A percentile compares a stretch with the other conserved stretches of the same genome.
Evolutionary conservation across 148 eudicot species (phyloP).

Genomic region (Chenopodium album): DNA sequence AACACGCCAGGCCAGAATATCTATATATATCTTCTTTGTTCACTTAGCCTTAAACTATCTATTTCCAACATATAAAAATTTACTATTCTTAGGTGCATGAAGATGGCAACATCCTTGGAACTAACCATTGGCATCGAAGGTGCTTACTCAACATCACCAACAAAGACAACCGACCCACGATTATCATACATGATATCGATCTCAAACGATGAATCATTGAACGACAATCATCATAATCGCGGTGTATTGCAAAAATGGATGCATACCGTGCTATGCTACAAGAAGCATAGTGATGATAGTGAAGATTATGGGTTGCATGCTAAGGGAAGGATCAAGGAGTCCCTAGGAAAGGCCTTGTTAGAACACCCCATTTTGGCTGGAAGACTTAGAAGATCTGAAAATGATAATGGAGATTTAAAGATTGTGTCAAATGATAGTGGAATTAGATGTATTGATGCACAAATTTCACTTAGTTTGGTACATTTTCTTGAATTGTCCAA

Average conservation of each 20-base stretch:
- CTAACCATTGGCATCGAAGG: background rate
- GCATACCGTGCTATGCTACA: constrained; percentile 37
- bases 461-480: constrained; percentile 18
- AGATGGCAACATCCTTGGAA: background rate
- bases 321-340: constrained; percentile 43
- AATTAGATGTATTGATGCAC: constrained; percentile 43
- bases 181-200: background rate
- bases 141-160: background rate
- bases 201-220: background rate
- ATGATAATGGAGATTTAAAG: constrained; percentile 20
- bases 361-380: constrained; percentile 49
- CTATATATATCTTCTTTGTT: too few relatives aligned
- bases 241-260: constrained; percentile 22
- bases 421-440: constrained; percentile 54
- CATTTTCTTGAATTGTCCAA: constrained; percentile 36
- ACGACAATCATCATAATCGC: background rate
- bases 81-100: background rate
- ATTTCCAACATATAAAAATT: too few relatives aligned
- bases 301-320: constrained; percentile 38
- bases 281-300: constrained; percentile 2
- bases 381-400: constrained; percentile 27
- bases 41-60: too few relatives aligned
- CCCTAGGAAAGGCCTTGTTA: constrained; percentile 39
- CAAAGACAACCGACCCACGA: background rate
- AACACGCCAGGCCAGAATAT: too few relatives aligned